Evolutionary conservation across 2,329 filamentous ascomycete genomes (phyloP).

Genomic region (Calonectria pseudoreteaudii): DNA sequence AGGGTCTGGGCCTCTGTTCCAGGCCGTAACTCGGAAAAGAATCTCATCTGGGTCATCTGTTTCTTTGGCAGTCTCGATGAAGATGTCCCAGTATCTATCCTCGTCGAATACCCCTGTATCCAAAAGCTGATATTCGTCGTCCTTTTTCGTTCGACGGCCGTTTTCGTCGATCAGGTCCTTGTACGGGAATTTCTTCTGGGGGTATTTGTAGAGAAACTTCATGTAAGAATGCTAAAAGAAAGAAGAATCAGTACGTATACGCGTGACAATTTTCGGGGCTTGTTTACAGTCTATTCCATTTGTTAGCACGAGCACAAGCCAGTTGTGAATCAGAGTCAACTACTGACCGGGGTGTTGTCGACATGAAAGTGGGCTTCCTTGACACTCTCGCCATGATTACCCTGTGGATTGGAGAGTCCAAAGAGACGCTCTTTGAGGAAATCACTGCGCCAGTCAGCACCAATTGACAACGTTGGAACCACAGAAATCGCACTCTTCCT

Average conservation of each 20-base stretch:
- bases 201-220: slow-evolving; percentile 99
- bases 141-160: slow-evolving; percentile 77
- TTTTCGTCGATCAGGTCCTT: slow-evolving; percentile 89
- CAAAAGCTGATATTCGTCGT: slow-evolving; percentile 90
- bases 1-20: slow-evolving; percentile 92
- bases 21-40: slow-evolving; percentile 93
- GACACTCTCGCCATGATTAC: slow-evolving; percentile 96
- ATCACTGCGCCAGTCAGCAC: slow-evolving; percentile 70
- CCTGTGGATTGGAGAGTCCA: slow-evolving; percentile 94
- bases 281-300: slow-evolving; percentile 57
- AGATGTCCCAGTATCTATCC: slow-evolving; percentile 94
- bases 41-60: slow-evolving; percentile 91
- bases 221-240: slow-evolving; percentile 88
- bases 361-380: slow-evolving; percentile 97
- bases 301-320: slow-evolving; percentile 36
- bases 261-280: background rate
- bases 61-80: slow-evolving; percentile 96
- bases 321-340: background rate
- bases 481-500: slow-evolving; percentile 78
- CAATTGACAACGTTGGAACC: background rate
- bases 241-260: slow-evolving; percentile 25
- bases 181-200: slow-evolving; percentile 92
- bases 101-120: slow-evolving; percentile 92
- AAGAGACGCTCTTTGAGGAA: slow-evolving; percentile 96
- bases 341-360: slow-evolving; percentile 84